phyloP scores from a whole-genome alignment of 192 early-diverging fungal species.

The Linnemannia exigua region DNA sequence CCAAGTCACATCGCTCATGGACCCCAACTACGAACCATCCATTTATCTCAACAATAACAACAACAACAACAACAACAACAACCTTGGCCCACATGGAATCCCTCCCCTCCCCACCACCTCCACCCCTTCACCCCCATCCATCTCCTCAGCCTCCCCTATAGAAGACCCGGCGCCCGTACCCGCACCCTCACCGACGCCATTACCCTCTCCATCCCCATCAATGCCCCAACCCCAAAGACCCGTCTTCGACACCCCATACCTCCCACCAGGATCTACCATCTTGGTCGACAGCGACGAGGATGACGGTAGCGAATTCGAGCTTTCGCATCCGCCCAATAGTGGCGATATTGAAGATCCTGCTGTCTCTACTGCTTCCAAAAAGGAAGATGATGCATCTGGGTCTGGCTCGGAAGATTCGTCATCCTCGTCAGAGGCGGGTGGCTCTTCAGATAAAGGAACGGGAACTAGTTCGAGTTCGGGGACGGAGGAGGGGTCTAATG shows the following conservation, averaged over 20 bases:
- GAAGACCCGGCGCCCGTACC: background rate
- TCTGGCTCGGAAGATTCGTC: background rate
- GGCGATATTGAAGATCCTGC: background rate
- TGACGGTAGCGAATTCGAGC: background rate
- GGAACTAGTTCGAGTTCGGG: background rate
- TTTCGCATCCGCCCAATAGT: background rate
- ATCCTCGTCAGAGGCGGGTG: background rate
- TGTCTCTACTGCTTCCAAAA: background rate
- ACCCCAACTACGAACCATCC: constrained; percentile 4
- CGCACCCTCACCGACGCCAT: background rate
- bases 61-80: background rate
- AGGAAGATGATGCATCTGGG: background rate
- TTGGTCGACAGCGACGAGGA: constrained; percentile 17
- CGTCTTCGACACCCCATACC: constrained; percentile 27
- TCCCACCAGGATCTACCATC: constrained; percentile 32
- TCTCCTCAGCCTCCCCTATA: background rate
- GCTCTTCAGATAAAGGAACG: background rate
- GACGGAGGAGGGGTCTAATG: background rate
- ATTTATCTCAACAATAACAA: constrained; percentile 20
- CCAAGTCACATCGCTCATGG: constrained; percentile 23
- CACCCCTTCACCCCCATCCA: no score
- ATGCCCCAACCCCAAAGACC: background rate
- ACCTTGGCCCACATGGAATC: background rate
- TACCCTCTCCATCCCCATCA: background rate
- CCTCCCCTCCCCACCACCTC: background rate